A percentile compares a stretch with the other conserved stretches of the same genome.
Conservation (phyloP, 371 early-diverging fungal species). For the Mucor piriformis region DNA sequence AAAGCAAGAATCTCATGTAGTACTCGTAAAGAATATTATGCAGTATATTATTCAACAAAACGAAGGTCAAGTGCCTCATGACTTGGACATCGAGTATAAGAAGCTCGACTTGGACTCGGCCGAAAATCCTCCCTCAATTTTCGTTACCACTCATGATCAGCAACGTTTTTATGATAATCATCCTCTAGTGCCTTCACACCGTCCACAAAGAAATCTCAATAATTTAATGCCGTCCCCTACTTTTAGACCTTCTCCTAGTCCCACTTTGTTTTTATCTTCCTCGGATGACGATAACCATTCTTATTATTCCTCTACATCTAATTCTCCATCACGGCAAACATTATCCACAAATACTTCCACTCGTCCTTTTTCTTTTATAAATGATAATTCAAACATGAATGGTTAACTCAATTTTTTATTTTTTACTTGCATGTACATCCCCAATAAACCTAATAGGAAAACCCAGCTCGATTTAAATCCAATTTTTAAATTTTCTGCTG, state of each 20-base stretch:
- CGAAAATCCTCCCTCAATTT: conserved; percentile 57
- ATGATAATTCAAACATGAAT: neutral
- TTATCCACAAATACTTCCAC: neutral
- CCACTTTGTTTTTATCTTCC: conserved; percentile 26
- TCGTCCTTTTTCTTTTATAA: conserved; percentile 1
- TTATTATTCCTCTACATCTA: conserved; percentile 2
- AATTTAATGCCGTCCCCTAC: conserved; percentile 1
- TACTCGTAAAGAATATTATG: conserved; percentile 61
- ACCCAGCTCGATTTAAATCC: too few species aligned
- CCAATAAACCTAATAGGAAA: too few species aligned
- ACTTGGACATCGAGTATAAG: conserved; percentile 41
- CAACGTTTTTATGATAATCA: conserved; percentile 4
- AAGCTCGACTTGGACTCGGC: conserved; percentile 18
- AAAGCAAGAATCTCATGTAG: conserved; percentile 64
- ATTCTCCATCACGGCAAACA: neutral
- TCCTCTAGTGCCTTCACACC: conserved; percentile 9
- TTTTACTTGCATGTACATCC: neutral
- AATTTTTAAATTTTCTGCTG: neutral
- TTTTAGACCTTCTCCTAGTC: conserved; percentile 23
- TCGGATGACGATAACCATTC: conserved; percentile 27
- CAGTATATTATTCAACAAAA: conserved; percentile 56
- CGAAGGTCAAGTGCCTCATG: conserved; percentile 43
- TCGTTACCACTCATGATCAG: conserved; percentile 59
- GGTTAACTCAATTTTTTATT: neutral
- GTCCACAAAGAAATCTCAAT: neutral